Conservation (phyloP, 2,329 filamentous ascomycete species). For the Fusarium lateritium region DNA sequence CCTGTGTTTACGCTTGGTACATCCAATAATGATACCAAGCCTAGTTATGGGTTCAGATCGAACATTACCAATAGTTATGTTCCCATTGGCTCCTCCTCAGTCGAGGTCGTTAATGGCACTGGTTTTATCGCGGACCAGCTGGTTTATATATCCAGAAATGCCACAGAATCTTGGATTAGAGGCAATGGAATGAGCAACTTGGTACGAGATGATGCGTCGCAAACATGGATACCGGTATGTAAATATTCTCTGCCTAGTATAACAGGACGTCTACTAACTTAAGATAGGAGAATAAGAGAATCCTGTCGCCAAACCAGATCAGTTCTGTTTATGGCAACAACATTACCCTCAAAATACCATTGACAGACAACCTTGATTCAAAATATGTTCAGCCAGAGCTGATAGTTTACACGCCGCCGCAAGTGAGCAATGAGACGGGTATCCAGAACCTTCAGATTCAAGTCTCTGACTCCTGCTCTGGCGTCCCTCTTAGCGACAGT, state of each 20-base stretch:
- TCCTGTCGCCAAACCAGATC: conserved; percentile 33
- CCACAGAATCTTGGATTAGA: conserved; percentile 33
- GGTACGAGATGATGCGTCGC: conserved; percentile 15
- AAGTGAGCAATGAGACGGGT: conserved; percentile 32
- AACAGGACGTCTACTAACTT: not conserved
- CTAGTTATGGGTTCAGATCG: conserved; percentile 4
- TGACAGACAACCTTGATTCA: conserved; percentile 37
- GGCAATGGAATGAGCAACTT: conserved; percentile 37
- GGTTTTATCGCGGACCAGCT: conserved; percentile 24
- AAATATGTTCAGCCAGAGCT: conserved; percentile 31
- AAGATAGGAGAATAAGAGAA: conserved; percentile 15
- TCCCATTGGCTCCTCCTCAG: conserved; percentile 22
- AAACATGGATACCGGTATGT: conserved; percentile 43
- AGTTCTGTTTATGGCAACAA: conserved; percentile 25
- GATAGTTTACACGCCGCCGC: conserved; percentile 27
- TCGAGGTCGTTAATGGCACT: conserved; percentile 5
- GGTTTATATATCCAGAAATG: conserved; percentile 30
- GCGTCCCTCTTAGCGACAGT: not conserved
- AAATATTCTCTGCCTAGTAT: fast-evolving
- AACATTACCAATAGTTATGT: conserved; percentile 41
- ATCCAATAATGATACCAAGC: not conserved
- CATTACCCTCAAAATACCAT: conserved; percentile 34
- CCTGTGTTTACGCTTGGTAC: conserved; percentile 37
- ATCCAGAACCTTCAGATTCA: conserved; percentile 26
- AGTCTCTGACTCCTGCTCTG: conserved; percentile 29